phyloP scores from a whole-genome alignment of 768 basidiomycete genomes.

The Postia placenta region DNA sequence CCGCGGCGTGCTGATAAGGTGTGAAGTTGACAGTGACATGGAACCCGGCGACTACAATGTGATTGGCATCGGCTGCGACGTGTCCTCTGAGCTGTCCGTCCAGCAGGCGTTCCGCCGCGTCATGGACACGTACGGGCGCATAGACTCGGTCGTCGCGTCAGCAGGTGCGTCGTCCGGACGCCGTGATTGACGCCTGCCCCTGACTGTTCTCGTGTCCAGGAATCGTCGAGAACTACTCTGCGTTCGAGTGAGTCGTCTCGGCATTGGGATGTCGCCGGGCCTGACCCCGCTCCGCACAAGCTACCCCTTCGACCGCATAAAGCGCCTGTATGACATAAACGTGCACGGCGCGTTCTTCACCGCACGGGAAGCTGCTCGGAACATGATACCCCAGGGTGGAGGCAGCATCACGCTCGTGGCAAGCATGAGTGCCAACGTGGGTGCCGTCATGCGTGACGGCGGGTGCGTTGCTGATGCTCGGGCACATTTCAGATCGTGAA shows the following conservation, averaged over 20 bases:
- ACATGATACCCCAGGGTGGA: slow-evolving; percentile 78
- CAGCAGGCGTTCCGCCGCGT: slow-evolving; percentile 64
- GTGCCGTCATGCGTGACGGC: slow-evolving; percentile 17
- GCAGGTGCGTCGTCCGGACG: slow-evolving; percentile 51
- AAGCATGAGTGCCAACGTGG: slow-evolving; percentile 86
- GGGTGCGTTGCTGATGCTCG: slow-evolving; percentile 7
- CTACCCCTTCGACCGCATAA: slow-evolving; percentile 83
- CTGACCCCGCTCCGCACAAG: slow-evolving; percentile 28
- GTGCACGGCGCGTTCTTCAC: slow-evolving; percentile 93
- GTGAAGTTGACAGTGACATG: slow-evolving; percentile 48
- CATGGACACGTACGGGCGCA: slow-evolving; percentile 56
- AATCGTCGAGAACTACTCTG: slow-evolving; percentile 84
- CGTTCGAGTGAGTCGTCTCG: slow-evolving; percentile 60
- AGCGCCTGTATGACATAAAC: slow-evolving; percentile 85
- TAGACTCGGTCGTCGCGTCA: slow-evolving; percentile 84
- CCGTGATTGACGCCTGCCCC: not conserved
- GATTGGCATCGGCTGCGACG: slow-evolving; percentile 81
- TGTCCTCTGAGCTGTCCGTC: slow-evolving; percentile 76
- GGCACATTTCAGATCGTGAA: slow-evolving; percentile 62
- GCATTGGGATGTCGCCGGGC: not conserved
- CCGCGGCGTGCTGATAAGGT: slow-evolving; percentile 23
- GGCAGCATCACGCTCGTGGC: slow-evolving; percentile 84
- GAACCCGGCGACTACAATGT: slow-evolving; percentile 54
- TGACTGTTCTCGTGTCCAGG: slow-evolving; percentile 34
- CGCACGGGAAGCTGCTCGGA: slow-evolving; percentile 90